These are phyloP conservation scores for Prunus davidiana DNA, from an alignment of 306 rosid genomes.

Conservation along the genomic window DNA sequence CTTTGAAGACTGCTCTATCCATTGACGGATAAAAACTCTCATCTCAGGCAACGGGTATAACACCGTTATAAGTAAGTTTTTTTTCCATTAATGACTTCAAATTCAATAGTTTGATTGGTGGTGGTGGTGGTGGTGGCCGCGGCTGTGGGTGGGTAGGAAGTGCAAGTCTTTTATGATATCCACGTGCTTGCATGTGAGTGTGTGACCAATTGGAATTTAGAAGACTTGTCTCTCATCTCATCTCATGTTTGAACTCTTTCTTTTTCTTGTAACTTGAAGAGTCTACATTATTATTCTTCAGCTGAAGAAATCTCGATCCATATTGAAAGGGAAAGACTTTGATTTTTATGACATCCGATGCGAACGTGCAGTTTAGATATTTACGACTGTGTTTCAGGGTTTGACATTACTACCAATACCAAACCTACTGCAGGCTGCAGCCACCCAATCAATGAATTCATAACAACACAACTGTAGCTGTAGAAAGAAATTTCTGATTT, in stretches of 20 bases:
- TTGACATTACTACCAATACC: background rate
- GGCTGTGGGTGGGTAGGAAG: background rate
- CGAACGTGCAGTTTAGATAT: background rate
- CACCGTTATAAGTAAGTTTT: too few species aligned
- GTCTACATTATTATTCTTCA: background rate
- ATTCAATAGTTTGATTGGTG: too few species aligned
- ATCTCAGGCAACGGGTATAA: too few species aligned
- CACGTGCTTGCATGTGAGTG: slow-evolving; percentile 51
- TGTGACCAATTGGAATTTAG: too few species aligned
- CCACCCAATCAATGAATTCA: too few species aligned
- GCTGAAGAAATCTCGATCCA: background rate
- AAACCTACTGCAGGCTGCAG: too few species aligned
- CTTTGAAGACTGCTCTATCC: background rate
- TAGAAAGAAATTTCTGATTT: background rate
- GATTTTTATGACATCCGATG: background rate
- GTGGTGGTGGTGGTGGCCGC: too few species aligned
- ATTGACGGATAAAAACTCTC: background rate
- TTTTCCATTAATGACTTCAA: too few species aligned
- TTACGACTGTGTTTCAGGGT: background rate
- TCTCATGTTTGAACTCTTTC: background rate
- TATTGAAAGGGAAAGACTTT: background rate
- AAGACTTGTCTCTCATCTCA: background rate
- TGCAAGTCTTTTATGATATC: slow-evolving; percentile 8
- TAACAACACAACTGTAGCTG: background rate
- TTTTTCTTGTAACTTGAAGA: background rate